Base-by-base conservation (phyloP, 345 rosid genomes). In the Bruguiera gymnorhiza region DNA sequence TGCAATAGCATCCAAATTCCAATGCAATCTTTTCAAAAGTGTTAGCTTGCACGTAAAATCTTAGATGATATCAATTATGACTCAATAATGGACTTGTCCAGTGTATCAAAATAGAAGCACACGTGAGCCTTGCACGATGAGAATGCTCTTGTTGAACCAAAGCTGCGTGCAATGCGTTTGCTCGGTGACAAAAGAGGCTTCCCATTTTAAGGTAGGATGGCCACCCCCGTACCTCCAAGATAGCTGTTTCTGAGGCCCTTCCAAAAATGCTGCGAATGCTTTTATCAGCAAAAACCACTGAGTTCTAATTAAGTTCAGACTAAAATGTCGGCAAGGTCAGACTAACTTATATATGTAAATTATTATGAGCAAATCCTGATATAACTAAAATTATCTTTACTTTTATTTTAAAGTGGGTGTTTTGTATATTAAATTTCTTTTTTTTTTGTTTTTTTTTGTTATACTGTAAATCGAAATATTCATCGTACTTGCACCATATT, bases 211-310 rank as follows among this genome's bases (percentile, higher is more conserved):
- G 76, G 75, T 67, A 34, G 60, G 16, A 55, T 23, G 27, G 15
- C 27, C 65, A 60, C 74, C 78, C 63, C 76, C 56, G 78, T 64
- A 74, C 78, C 31, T 69, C 50, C 73, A 70, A 69, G 15, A 66
- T 71, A 76, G 80, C 87, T 78, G 81, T 78, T 74, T 70, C 59
- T 39, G 34, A 77, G 84, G 31, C 70, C 86, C 75, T 70, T 70
- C 76, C 64, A 73, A 69, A 69, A 80, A 73, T 80, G 79, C 19
- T 65, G 52, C 19, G 43, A 36, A 63, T 53, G 29, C 30, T 64
- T 39, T 31, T 54, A 53, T 37, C 50, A n/a, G 30, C 16, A 9
- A 16, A 21, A n/a, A 3, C 21, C 60, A 0, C 31, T 19, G n/a
- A 56, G 18, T 27, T 56, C 7, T 56, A 56, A 15, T 56, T 56